Conservation (phyloP, 306 rosid species). For the Inga leiocalycina region DNA sequence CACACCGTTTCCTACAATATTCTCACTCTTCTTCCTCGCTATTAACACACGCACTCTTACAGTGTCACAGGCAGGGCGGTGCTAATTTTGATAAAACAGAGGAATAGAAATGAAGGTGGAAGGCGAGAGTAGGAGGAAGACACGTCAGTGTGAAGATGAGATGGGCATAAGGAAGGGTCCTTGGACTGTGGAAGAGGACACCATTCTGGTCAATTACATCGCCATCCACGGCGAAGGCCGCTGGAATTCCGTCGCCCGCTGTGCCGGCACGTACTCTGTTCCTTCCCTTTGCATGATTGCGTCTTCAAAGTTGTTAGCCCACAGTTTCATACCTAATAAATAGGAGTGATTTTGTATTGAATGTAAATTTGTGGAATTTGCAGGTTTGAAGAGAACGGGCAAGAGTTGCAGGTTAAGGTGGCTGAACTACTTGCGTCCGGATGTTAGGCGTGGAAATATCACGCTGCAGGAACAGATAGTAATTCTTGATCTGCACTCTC, state of each 20-base stretch:
- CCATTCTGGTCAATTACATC: constrained; percentile 50
- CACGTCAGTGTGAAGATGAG: constrained; percentile 20
- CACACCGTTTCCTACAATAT: neutral
- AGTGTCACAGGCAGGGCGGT: neutral
- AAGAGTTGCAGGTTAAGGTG: constrained; percentile 72
- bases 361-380: neutral
- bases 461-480: constrained; percentile 58
- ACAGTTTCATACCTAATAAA: neutral
- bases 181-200: constrained; percentile 70
- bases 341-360: neutral
- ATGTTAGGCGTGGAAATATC: constrained; percentile 58
- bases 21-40: neutral
- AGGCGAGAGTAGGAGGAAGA: neutral
- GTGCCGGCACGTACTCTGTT: constrained; percentile 44
- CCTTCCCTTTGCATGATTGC: neutral
- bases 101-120: constrained; percentile 20
- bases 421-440: constrained; percentile 64
- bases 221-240: constrained; percentile 61
- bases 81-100: neutral
- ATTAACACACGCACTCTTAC: neutral
- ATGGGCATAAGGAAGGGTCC: constrained; percentile 59
- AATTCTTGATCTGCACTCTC: constrained; percentile 60
- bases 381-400: constrained; percentile 61
- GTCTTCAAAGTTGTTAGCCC: neutral
- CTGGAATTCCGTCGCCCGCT: constrained; percentile 61